Conservation (phyloP, 345 rosid genomes). For the Ceriops decandra region DNA sequence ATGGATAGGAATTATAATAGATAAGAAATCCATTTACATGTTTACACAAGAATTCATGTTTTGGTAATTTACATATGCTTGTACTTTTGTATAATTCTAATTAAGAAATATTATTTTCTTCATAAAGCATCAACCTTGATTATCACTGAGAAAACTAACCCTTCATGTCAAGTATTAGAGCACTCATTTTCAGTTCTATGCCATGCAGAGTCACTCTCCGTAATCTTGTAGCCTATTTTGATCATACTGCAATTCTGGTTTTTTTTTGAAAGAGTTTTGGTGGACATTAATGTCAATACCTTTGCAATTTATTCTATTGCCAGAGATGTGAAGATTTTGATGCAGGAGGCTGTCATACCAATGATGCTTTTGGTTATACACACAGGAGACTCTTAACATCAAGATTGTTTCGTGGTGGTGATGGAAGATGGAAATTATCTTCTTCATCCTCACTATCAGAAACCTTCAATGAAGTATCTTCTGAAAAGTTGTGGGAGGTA, state of each 20-base stretch:
- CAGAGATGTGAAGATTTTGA: slow-evolving; percentile 50
- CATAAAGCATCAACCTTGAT: too few species aligned
- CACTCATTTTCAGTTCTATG: too few species aligned
- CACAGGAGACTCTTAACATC: slow-evolving; percentile 42
- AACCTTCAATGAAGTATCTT: slow-evolving; percentile 43
- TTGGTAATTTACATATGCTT: too few species aligned
- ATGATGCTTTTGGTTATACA: slow-evolving; percentile 32
- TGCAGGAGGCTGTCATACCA: slow-evolving; percentile 32
- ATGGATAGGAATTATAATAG: too few species aligned
- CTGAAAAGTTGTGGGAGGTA: slow-evolving; percentile 97
- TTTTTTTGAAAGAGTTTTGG: neutral
- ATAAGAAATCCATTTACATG: too few species aligned
- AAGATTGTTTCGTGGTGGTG: slow-evolving; percentile 36
- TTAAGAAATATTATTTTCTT: too few species aligned
- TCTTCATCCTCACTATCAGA: slow-evolving; percentile 47
- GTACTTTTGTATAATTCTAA: too few species aligned
- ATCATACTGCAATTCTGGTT: neutral
- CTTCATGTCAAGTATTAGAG: too few species aligned
- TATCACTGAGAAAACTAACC: too few species aligned
- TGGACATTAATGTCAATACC: slow-evolving; percentile 4
- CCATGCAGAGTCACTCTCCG: too few species aligned
- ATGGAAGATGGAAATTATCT: slow-evolving; percentile 50
- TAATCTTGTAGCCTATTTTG: too few species aligned
- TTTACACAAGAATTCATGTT: too few species aligned
- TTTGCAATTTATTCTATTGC: slow-evolving; percentile 26